Evolutionary conservation across 2,329 filamentous ascomycete species (phyloP), one percentile per base, ranked within the genome.

Genomic region (Fusarium aywerte): DNA sequence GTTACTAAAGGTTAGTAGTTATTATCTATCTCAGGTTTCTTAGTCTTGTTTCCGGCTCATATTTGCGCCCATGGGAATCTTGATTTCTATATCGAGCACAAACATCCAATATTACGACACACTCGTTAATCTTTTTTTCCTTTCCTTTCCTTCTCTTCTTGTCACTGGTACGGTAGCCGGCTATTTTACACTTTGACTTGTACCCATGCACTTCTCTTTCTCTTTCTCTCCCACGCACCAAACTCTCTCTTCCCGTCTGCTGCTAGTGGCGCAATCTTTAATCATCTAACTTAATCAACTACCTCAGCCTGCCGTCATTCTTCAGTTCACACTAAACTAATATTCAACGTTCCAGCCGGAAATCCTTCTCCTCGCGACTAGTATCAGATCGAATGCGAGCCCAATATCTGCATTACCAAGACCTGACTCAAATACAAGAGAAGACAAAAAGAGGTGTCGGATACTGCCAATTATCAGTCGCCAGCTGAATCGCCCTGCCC

Each of bases 1-100:
- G 20, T 33, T 33, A 21, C 25, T 7, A 15, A 9, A 27, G 13
- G 13, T 35, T n/a, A 11, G 10, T 32, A 32, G 12, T 43, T 27
- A 18, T 15, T 18, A 15, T 35, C 32, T 42, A 33, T 54, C 33
- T 67, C 62, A 51, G 36, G 12, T 43, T 57, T 48, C 35, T 51
- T 48, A 67, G 59, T 60, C 55, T 68, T 58, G 39, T 42, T 48
- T 67, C 58, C 45, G 63, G 45, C 65, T 68, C 65, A 68, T 61
- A 33, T 56, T 68, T 68, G 64, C 54, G 64, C 65, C 59, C 53
- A 65, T 43, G 32, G 38, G 40, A 29, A 57, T 39, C 45, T 58
- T 56, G 43, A 39, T 48, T 66, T 35, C 62, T 38, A 47, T 58
- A 51, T 58, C 43, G 50, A 63, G 60, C 44, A 40, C 36, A 21